Percentiles rank a stretch among this genome's conserved stretches.
phyloP scores from a whole-genome alignment of 805 yeast species.

The Schwanniomyces vanrijiae region DNA sequence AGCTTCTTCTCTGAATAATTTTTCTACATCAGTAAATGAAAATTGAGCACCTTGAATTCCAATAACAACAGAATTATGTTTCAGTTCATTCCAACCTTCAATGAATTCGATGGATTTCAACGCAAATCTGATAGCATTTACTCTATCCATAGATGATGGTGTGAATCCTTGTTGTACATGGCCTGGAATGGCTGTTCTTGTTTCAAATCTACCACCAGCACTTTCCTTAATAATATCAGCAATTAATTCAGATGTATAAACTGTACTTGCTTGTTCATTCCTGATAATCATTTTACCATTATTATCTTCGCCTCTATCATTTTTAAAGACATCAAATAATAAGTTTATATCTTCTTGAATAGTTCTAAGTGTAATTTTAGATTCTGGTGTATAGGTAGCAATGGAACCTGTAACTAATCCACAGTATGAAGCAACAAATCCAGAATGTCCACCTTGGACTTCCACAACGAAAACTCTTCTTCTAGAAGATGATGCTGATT shows the following conservation, averaged over 20 bases:
- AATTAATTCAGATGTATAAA: conserved; percentile 64
- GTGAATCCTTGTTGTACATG: conserved; percentile 84
- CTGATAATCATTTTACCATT: conserved; percentile 70
- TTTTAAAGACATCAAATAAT: conserved; percentile 57
- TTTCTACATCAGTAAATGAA: conserved; percentile 54
- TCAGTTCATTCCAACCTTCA: conserved; percentile 39
- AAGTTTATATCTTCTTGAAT: conserved; percentile 65
- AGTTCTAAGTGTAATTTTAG: conserved; percentile 57
- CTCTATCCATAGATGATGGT: conserved; percentile 78
- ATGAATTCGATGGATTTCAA: conserved; percentile 69
- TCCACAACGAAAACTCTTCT: conserved; percentile 79
- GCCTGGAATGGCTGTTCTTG: conserved; percentile 81
- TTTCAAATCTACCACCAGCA: conserved; percentile 65
- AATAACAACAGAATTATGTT: conserved; percentile 52
- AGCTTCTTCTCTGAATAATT: conserved; percentile 61
- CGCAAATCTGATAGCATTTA: conserved; percentile 70
- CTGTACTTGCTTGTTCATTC: conserved; percentile 66
- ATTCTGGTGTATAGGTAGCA: conserved; percentile 77
- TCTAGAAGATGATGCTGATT: conserved; percentile 76
- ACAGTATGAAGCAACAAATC: conserved; percentile 69
- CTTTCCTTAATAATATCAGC: conserved; percentile 71
- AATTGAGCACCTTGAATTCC: conserved; percentile 71
- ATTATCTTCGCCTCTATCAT: conserved; percentile 62
- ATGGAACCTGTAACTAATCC: conserved; percentile 72
- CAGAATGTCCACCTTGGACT: conserved; percentile 84